phyloP scores from a whole-genome alignment of 139 green algal genomes.

The Pleodorina starrii region DNA sequence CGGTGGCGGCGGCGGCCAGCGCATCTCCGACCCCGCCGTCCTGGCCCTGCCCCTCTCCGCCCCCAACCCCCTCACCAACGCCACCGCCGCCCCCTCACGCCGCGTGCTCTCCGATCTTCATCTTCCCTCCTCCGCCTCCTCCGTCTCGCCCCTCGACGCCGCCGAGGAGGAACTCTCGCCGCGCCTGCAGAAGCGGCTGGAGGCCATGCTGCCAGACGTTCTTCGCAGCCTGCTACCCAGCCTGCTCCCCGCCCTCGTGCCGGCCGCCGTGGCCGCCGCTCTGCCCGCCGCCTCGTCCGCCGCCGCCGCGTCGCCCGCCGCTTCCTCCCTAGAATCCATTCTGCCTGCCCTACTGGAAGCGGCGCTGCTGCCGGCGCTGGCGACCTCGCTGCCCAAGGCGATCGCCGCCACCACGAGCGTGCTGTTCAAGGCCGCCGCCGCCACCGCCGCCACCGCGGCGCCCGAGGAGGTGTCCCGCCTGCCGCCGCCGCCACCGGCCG shows the following conservation, averaged over 20 bases:
- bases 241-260: constrained; percentile 1
- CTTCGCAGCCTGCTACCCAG: neutral
- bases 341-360: neutral
- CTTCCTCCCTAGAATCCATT: neutral
- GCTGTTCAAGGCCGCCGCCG: neutral
- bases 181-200: neutral
- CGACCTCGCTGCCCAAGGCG: neutral
- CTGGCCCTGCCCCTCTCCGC: neutral
- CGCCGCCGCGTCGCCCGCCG: no score
- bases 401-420: neutral
- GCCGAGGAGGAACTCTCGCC: neutral
- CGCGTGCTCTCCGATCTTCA: no score
- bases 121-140: neutral
- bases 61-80: neutral
- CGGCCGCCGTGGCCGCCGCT: neutral
- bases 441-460: no score
- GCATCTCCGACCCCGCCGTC: neutral
- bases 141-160: no score
- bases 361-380: constrained; percentile 9
- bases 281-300: neutral
- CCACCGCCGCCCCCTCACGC: neutral
- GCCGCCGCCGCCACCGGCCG: neutral
- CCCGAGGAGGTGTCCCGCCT: no score
- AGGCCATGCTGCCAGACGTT: neutral
- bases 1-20: neutral